Evolutionary conservation across 768 basidiomycete species (phyloP).

Genomic region (Termitomyces sp.): DNA sequence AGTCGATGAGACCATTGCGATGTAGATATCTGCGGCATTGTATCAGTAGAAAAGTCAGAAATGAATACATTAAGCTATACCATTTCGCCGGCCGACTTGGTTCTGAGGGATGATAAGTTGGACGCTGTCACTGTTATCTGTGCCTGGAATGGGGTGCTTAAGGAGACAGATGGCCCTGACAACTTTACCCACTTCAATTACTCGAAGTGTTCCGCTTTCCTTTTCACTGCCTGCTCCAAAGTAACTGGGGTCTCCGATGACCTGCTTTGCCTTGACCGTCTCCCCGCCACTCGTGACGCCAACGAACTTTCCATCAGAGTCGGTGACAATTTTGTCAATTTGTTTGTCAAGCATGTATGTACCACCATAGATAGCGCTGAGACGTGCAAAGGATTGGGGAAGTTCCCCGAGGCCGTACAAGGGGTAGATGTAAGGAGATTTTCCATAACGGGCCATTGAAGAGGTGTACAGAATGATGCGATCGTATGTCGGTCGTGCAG

Average conservation of each 20-base stretch:
- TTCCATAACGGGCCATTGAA: constrained; percentile 98
- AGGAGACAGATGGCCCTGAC: constrained; percentile 96
- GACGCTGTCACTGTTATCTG: constrained; percentile 90
- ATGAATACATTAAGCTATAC: constrained; percentile 38
- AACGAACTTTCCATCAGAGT: constrained; percentile 80
- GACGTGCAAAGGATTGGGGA: constrained; percentile 96
- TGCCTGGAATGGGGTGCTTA: constrained; percentile 97
- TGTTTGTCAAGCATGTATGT: constrained; percentile 99
- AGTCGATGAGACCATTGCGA: constrained; percentile 94
- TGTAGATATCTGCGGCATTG: constrained; percentile 80
- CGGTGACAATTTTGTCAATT: constrained; percentile 87
- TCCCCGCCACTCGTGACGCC: constrained; percentile 88
- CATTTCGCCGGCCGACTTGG: constrained; percentile 89
- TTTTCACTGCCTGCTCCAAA: constrained; percentile 71
- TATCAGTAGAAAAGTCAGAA: background rate
- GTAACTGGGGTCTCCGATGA: constrained; percentile 97
- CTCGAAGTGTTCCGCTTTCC: constrained; percentile 76
- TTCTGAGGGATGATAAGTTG: constrained; percentile 99
- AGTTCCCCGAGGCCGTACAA: constrained; percentile 98
- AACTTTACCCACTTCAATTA: constrained; percentile 91
- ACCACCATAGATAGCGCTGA: constrained; percentile 97
- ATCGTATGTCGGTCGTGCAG: constrained; percentile 86
- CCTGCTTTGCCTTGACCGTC: constrained; percentile 94
- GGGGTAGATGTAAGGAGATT: constrained; percentile 99
- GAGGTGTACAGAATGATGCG: constrained; percentile 97